Conservation (phyloP, 192 early-diverging fungal genomes). For the Chytriomyces confervae region DNA sequence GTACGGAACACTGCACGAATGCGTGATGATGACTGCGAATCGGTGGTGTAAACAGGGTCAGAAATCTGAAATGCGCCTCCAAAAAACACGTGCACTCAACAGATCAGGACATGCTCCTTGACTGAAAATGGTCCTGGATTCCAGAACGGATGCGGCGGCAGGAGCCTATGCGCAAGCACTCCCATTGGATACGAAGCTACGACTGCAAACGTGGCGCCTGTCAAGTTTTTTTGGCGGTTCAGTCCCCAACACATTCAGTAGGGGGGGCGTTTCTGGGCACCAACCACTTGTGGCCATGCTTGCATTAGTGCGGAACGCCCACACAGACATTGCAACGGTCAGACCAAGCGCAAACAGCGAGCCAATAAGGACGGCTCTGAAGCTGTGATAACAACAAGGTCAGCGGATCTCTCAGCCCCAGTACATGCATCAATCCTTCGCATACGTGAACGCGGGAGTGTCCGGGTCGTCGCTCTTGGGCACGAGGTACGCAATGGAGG, state of each 20-base stretch:
- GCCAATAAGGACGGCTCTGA: not conserved
- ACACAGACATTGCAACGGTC: not conserved
- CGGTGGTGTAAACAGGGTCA: too few species aligned
- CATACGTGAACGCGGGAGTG: slow-evolving; percentile 37
- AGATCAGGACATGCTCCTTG: slow-evolving; percentile 82
- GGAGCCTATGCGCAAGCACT: slow-evolving; percentile 60
- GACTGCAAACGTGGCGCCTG: slow-evolving; percentile 65
- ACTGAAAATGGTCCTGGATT: slow-evolving; percentile 85
- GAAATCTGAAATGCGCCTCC: too few species aligned
- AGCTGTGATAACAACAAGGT: not conserved
- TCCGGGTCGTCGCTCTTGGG: slow-evolving; percentile 34
- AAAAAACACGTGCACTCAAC: too few species aligned
- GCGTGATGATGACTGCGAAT: slow-evolving; percentile 62
- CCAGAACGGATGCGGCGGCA: not conserved
- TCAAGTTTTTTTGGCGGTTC: not conserved
- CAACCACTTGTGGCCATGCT: not conserved
- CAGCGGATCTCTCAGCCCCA: not conserved
- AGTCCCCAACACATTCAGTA: not conserved
- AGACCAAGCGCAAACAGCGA: not conserved
- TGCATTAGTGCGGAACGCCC: not conserved
- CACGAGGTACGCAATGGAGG: slow-evolving; percentile 3
- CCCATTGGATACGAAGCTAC: slow-evolving; percentile 75
- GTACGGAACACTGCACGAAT: slow-evolving; percentile 66
- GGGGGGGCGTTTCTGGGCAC: not conserved
- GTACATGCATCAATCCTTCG: not conserved